These are phyloP conservation scores for Tulasnella sp. DNA, from an alignment of 768 basidiomycete genomes.

Conservation along the genomic window DNA sequence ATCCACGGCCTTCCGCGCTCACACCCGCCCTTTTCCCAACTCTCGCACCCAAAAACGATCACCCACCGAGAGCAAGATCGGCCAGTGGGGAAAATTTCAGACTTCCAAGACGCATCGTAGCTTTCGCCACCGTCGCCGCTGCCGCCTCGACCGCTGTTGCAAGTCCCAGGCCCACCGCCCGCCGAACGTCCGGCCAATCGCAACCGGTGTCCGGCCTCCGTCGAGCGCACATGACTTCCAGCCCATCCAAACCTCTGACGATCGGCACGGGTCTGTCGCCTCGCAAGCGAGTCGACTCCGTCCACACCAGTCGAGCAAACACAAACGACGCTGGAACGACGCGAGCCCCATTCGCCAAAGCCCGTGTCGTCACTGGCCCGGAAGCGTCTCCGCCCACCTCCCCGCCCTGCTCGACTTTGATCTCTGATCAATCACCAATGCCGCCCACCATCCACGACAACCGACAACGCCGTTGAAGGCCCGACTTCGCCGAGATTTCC, in stretches of 20 bases:
- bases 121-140: not conserved
- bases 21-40: not conserved
- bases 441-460: too few relatives aligned
- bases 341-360: not conserved
- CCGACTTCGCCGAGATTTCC: too few relatives aligned
- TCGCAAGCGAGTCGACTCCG: not conserved
- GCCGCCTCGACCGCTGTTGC: not conserved
- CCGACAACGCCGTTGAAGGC: too few relatives aligned
- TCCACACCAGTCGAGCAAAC: not conserved
- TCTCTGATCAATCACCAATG: too few relatives aligned
- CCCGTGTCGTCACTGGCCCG: not conserved
- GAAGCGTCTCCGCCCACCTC: slow-evolving; percentile 2
- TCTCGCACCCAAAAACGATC: not conserved
- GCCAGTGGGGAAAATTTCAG: not conserved
- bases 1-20: not conserved
- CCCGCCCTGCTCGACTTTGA: too few relatives aligned
- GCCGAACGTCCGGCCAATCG: not conserved
- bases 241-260: slow-evolving; percentile 4
- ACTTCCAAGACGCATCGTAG: not conserved
- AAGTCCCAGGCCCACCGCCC: not conserved
- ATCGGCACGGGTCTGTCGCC: not conserved
- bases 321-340: slow-evolving; percentile 6
- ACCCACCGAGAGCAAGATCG: not conserved
- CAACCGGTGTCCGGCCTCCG: not conserved
- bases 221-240: not conserved